These are phyloP conservation scores for Botrytis deweyae DNA, from an alignment of 2,329 filamentous ascomycete genomes.

Conservation along the genomic window DNA sequence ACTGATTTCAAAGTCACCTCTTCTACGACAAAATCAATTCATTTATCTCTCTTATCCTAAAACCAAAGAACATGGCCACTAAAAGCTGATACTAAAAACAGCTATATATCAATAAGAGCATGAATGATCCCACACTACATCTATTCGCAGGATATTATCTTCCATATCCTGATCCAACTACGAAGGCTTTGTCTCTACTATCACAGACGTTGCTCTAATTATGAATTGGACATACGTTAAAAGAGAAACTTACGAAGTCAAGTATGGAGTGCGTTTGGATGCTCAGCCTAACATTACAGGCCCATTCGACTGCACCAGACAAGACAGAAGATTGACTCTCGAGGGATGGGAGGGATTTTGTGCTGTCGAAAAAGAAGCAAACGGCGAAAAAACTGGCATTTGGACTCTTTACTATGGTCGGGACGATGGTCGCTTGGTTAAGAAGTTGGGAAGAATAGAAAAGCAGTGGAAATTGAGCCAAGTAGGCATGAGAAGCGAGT, in stretches of 20 bases:
- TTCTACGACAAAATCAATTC: background rate
- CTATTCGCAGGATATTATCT: too few species aligned
- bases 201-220: too few species aligned
- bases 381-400: background rate
- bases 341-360: background rate
- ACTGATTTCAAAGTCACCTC: background rate
- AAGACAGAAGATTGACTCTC: background rate
- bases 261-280: background rate
- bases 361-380: background rate
- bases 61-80: too few species aligned
- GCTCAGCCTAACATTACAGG: background rate
- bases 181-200: too few species aligned
- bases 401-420: background rate
- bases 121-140: too few species aligned
- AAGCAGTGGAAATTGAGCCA: background rate
- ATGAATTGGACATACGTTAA: background rate
- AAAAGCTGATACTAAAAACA: too few species aligned
- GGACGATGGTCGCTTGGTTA: background rate
- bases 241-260: background rate
- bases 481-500: background rate
- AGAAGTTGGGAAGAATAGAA: background rate
- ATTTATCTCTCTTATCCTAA: too few species aligned
- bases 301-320: background rate
- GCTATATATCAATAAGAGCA: too few species aligned
- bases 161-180: too few species aligned